Percentiles rank a stretch among this genome's conserved stretches.
Evolutionary conservation across 495 filamentous ascomycete genomes (phyloP).

Genomic region (Xylaria grammica): DNA sequence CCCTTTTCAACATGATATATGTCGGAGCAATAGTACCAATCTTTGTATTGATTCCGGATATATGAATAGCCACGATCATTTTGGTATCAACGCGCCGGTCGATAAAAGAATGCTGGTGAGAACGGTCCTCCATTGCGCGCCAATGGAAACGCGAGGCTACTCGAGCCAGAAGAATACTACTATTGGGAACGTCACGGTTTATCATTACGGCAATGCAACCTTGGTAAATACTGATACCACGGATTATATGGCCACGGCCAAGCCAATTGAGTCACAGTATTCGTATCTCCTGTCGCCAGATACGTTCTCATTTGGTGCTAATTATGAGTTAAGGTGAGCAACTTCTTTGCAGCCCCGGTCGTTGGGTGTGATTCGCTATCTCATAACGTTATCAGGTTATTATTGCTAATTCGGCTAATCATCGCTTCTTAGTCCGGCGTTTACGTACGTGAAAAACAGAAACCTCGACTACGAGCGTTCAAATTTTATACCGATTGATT

Average conservation of each 20-base stretch:
- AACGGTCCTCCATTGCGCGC: neutral
- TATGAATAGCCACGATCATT: constrained; percentile 16
- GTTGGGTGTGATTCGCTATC: too few relatives aligned
- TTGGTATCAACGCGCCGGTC: neutral
- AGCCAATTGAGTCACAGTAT: constrained; percentile 4
- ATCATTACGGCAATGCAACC: neutral
- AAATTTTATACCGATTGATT: neutral
- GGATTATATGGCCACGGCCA: neutral
- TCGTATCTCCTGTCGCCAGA: too few relatives aligned
- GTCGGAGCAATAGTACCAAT: neutral
- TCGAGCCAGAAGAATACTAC: neutral
- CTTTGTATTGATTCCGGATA: constrained; percentile 18
- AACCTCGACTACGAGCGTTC: neutral
- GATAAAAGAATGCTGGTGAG: neutral
- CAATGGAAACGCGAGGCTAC: neutral
- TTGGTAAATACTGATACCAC: too few relatives aligned
- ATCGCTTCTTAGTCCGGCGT: neutral
- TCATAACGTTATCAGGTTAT: too few relatives aligned
- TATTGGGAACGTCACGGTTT: neutral
- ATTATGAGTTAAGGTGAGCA: too few relatives aligned
- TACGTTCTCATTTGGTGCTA: too few relatives aligned
- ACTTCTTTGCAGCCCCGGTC: too few relatives aligned
- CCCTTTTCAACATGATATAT: constrained; percentile 16
- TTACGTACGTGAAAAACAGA: neutral
- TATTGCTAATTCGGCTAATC: too few relatives aligned